Conservation (phyloP, 768 basidiomycete species). For the Chalciporus sphaerocephalus region DNA sequence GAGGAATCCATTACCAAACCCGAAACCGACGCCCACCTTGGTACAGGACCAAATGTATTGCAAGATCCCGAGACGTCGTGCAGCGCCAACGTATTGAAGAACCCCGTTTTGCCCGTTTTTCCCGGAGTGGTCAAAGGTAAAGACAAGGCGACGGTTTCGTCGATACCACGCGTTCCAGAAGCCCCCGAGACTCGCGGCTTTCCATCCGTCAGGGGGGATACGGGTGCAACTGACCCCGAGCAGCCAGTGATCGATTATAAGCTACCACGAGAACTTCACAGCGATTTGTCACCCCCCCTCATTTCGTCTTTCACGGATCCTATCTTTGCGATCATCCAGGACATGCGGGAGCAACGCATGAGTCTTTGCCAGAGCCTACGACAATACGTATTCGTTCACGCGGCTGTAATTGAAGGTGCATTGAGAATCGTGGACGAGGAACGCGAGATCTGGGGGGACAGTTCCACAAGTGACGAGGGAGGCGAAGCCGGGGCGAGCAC, state of each 20-base stretch:
- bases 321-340: constrained; percentile 77
- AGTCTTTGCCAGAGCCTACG: constrained; percentile 90
- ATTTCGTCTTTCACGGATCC: constrained; percentile 70
- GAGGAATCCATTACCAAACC: neutral
- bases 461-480: constrained; percentile 20
- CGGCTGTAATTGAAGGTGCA: constrained; percentile 77
- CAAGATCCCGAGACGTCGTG: neutral
- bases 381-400: constrained; percentile 93
- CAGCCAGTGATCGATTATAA: constrained; percentile 48
- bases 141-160: neutral
- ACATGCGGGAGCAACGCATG: constrained; percentile 96
- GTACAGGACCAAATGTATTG: constrained; percentile 1
- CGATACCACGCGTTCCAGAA: neutral
- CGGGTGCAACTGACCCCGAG: constrained; percentile 7
- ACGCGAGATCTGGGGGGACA: constrained; percentile 35
- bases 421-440: constrained; percentile 75
- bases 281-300: constrained; percentile 48
- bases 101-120: neutral
- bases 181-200: neutral
- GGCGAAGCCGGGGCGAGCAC: constrained; percentile 2
- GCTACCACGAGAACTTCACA: constrained; percentile 58
- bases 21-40: constrained; percentile 1
- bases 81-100: neutral
- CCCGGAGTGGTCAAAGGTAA: constrained; percentile 1
- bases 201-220: neutral